phyloP scores from a whole-genome alignment of 257 asterid genomes.

The Pogostemon cablin region DNA sequence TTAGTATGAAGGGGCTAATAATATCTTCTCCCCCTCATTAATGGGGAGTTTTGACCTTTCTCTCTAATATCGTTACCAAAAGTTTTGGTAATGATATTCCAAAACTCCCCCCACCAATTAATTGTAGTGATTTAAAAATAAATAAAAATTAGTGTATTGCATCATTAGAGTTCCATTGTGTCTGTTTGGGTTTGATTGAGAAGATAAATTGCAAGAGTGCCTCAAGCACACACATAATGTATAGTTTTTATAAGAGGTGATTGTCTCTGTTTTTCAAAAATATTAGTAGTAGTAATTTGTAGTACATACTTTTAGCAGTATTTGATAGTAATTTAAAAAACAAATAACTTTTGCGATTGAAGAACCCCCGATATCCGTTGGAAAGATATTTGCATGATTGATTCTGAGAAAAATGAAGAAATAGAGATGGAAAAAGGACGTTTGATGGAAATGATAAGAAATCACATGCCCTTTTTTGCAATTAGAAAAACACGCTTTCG shows the following conservation, averaged over 20 bases:
- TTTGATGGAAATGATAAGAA: background rate
- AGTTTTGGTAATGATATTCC: no score
- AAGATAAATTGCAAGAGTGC: no score
- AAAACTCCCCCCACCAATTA: slow-evolving; percentile 29
- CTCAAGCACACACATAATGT: no score
- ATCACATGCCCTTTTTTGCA: slow-evolving; percentile 7
- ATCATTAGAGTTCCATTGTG: no score
- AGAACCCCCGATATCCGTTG: no score
- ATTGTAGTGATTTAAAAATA: background rate
- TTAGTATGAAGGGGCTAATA: background rate
- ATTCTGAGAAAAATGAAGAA: background rate
- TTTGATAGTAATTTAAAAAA: no score
- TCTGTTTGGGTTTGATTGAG: no score
- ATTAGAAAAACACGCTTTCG: slow-evolving; percentile 27
- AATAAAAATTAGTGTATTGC: background rate
- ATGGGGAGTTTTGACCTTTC: slow-evolving; percentile 28
- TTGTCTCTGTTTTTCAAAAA: no score
- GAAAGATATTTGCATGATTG: background rate
- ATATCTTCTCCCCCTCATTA: slow-evolving; percentile 20
- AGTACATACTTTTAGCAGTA: no score
- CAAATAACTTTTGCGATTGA: no score
- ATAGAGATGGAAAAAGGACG: background rate
- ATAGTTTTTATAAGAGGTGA: no score
- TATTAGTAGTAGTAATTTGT: no score
- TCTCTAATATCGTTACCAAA: slow-evolving; percentile 3